Evolutionary conservation across 2,329 filamentous ascomycete genomes (phyloP).

Genomic region (Penicillium sp.): DNA sequence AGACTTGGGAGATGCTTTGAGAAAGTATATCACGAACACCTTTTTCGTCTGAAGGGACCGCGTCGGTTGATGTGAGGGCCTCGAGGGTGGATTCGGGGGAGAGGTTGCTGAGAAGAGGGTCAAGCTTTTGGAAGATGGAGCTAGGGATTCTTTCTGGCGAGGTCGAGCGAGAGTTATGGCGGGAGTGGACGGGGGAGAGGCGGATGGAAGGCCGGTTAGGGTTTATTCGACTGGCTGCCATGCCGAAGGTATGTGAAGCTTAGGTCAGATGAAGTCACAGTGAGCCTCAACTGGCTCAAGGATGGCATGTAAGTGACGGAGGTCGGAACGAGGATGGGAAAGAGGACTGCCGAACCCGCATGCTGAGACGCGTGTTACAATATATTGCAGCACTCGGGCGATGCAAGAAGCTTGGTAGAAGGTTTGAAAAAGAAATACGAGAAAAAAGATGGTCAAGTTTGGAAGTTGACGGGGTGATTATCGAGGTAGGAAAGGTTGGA

Average conservation of each 20-base stretch:
- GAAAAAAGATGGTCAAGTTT: neutral
- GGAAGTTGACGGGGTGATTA: neutral
- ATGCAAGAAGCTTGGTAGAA: neutral
- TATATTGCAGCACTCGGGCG: conserved; percentile 11
- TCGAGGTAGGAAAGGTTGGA: neutral
- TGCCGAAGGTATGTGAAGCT: conserved; percentile 25
- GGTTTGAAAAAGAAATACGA: neutral
- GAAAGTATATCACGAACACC: conserved; percentile 41
- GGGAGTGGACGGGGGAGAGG: conserved; percentile 27
- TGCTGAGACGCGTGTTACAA: conserved; percentile 34
- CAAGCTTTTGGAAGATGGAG: conserved; percentile 39
- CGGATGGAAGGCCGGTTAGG: conserved; percentile 30
- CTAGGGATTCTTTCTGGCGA: conserved; percentile 37
- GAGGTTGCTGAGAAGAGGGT: conserved; percentile 51
- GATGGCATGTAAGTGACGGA: conserved; percentile 26
- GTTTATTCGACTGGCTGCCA: conserved; percentile 33
- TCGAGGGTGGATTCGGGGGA: conserved; percentile 53
- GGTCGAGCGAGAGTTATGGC: conserved; percentile 34
- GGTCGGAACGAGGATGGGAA: conserved; percentile 29
- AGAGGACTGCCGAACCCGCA: conserved; percentile 34
- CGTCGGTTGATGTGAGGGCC: conserved; percentile 47
- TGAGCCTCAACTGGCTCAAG: conserved; percentile 14
- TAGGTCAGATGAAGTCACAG: conserved; percentile 16
- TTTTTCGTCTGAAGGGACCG: conserved; percentile 38
- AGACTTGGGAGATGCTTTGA: conserved; percentile 54